These are phyloP conservation scores for Schizochytrium sp. DNA, from an alignment of 108 stramenopile genomes.

Conservation along the genomic window DNA sequence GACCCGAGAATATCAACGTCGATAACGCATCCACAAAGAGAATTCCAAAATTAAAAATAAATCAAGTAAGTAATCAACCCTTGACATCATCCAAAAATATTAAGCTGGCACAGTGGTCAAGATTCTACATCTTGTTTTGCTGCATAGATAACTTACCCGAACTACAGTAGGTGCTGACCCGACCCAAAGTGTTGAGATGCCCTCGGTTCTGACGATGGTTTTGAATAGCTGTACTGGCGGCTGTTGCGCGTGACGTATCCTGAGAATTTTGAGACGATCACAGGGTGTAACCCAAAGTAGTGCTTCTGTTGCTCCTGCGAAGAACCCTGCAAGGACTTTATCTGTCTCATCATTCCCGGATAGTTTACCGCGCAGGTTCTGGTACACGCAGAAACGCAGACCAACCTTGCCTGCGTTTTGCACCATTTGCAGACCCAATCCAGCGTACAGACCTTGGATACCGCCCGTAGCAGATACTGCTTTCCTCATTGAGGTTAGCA, in stretches of 20 bases:
- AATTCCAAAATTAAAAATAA: no score
- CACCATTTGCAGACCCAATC: not conserved
- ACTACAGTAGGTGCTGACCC: not conserved
- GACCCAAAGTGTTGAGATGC: slow-evolving; percentile 8
- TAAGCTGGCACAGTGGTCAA: not conserved
- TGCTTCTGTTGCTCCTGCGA: not conserved
- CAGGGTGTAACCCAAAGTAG: slow-evolving; percentile 25
- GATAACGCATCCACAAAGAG: no score
- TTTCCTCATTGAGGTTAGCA: slow-evolving; percentile 11
- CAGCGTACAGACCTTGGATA: not conserved
- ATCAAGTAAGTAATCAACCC: no score
- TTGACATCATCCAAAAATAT: no score
- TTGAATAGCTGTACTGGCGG: not conserved
- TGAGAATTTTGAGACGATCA: slow-evolving; percentile 7
- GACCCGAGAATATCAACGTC: not conserved
- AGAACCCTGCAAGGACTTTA: not conserved
- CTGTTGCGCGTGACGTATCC: not conserved
- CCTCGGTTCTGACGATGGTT: not conserved
- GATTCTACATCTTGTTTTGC: not conserved
- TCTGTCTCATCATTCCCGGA: not conserved
- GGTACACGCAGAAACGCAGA: slow-evolving; percentile 14
- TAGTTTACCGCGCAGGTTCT: slow-evolving; percentile 36
- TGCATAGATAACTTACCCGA: not conserved
- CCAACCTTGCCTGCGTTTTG: slow-evolving; percentile 33
- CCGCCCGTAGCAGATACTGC: not conserved